Evolutionary conservation across 192 early-diverging fungal species (phyloP).

Genomic region (Diversispora eburnea): DNA sequence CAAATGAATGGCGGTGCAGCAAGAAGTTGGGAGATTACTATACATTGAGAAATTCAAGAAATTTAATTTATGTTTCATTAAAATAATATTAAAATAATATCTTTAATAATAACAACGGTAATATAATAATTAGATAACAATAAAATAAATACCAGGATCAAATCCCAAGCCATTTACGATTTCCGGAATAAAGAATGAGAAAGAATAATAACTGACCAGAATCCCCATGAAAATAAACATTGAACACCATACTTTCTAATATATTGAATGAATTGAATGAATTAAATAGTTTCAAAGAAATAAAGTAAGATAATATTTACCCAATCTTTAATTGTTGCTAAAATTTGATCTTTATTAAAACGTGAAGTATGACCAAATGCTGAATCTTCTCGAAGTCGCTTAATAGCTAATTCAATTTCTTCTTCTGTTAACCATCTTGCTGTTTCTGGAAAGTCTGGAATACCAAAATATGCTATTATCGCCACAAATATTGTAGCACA

Average conservation of each 20-base stretch:
- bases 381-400: constrained; percentile 46
- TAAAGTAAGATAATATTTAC: constrained; percentile 15
- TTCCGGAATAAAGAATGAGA: constrained; percentile 66
- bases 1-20: constrained; percentile 32
- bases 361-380: constrained; percentile 44
- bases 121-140: background rate
- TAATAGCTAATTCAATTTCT: constrained; percentile 43
- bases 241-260: constrained; percentile 43
- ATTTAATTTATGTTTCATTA: background rate
- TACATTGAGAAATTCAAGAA: background rate
- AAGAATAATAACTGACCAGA: constrained; percentile 58
- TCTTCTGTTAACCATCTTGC: constrained; percentile 41
- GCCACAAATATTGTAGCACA: constrained; percentile 41
- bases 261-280: background rate
- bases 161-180: constrained; percentile 71
- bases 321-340: constrained; percentile 46
- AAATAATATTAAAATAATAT: background rate
- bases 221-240: constrained; percentile 62
- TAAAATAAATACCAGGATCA: constrained; percentile 26
- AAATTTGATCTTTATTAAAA: constrained; percentile 53
- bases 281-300: background rate
- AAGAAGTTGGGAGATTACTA: constrained; percentile 28
- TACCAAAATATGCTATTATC: constrained; percentile 38
- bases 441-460: constrained; percentile 50
- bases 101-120: background rate